A percentile compares a stretch with the other conserved stretches of the same genome.
These are phyloP conservation scores for Amylostereum chailletii DNA, from an alignment of 1,284 basidiomycete species.

Conservation along the genomic window DNA sequence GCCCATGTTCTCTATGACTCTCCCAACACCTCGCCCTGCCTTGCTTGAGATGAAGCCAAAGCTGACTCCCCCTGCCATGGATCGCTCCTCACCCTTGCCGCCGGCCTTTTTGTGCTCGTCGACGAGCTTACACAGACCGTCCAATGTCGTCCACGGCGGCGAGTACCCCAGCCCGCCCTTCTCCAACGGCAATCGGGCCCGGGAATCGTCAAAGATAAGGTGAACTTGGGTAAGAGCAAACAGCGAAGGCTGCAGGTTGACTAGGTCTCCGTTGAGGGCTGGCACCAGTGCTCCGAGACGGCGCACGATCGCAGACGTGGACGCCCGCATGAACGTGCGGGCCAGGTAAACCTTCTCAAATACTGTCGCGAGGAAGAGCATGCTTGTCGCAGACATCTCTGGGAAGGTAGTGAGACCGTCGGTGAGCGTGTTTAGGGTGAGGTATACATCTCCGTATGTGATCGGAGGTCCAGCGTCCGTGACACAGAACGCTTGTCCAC, in stretches of 20 bases:
- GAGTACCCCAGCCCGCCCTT: constrained; percentile 61
- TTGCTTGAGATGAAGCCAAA: constrained; percentile 27
- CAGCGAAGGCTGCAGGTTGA: constrained; percentile 62
- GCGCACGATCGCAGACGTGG: constrained; percentile 20
- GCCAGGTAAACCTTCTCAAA: constrained; percentile 48
- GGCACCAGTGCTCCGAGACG: constrained; percentile 36
- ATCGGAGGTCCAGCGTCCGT: constrained; percentile 53
- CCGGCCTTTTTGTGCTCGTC: constrained; percentile 38
- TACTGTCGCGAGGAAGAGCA: constrained; percentile 44
- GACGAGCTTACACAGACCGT: constrained; percentile 30
- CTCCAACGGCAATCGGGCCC: constrained; percentile 46
- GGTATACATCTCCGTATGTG: constrained; percentile 55
- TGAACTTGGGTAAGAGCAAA: constrained; percentile 57
- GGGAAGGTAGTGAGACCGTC: constrained; percentile 35
- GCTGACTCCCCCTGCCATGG: constrained; percentile 22
- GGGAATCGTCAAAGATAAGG: constrained; percentile 62
- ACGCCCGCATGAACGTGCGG: constrained; percentile 27
- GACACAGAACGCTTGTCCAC: constrained; percentile 58
- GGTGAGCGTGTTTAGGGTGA: constrained; percentile 36
- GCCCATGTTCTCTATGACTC: constrained; percentile 16
- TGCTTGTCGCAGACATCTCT: constrained; percentile 40
- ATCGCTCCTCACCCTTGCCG: constrained; percentile 24
- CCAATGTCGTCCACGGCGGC: constrained; percentile 47
- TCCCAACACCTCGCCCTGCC: constrained; percentile 28
- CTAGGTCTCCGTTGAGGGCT: constrained; percentile 38